Evolutionary conservation across 2,329 filamentous ascomycete species (phyloP).

Genomic region (Graphiopsis chlorocephala): DNA sequence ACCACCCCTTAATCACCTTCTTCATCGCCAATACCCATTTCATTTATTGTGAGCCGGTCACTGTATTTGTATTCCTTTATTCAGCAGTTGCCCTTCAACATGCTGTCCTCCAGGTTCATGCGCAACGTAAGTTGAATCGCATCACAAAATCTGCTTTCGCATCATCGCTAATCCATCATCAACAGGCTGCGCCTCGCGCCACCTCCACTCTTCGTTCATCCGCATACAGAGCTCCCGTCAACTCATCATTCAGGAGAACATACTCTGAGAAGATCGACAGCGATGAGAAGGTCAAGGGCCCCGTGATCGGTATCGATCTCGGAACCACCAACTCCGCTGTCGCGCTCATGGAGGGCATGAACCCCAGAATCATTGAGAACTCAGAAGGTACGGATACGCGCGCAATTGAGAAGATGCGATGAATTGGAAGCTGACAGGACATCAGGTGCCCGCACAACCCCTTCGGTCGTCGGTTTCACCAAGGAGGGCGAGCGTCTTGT

Average conservation of each 20-base stretch:
- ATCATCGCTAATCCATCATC: slow-evolving; percentile 24
- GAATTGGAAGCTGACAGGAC: slow-evolving; percentile 9
- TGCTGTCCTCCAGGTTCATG: slow-evolving; percentile 36
- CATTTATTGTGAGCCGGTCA: slow-evolving; percentile 15
- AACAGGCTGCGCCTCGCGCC: slow-evolving; percentile 35
- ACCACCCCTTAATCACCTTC: slow-evolving; percentile 8
- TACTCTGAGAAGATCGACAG: slow-evolving; percentile 54
- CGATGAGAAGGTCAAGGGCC: slow-evolving; percentile 78
- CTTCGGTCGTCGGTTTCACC: slow-evolving; percentile 92
- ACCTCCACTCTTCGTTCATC: slow-evolving; percentile 36
- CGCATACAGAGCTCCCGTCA: slow-evolving; percentile 61
- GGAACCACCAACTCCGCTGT: slow-evolving; percentile 98
- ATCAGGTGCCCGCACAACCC: slow-evolving; percentile 80
- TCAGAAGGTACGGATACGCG: slow-evolving; percentile 67
- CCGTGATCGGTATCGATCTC: slow-evolving; percentile 97
- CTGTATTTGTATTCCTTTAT: slow-evolving; percentile 15
- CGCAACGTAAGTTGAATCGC: slow-evolving; percentile 32
- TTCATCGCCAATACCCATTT: slow-evolving; percentile 11
- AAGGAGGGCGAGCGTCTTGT: slow-evolving; percentile 95
- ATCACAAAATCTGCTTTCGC: slow-evolving; percentile 24
- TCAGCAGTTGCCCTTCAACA: slow-evolving; percentile 22
- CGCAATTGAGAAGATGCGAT: neutral
- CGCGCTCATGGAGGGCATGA: slow-evolving; percentile 95
- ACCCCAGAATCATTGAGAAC: slow-evolving; percentile 96
- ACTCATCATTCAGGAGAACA: slow-evolving; percentile 68